Base-by-base conservation (phyloP, 306 rosid species). In the Lathyrus oleraceus region DNA sequence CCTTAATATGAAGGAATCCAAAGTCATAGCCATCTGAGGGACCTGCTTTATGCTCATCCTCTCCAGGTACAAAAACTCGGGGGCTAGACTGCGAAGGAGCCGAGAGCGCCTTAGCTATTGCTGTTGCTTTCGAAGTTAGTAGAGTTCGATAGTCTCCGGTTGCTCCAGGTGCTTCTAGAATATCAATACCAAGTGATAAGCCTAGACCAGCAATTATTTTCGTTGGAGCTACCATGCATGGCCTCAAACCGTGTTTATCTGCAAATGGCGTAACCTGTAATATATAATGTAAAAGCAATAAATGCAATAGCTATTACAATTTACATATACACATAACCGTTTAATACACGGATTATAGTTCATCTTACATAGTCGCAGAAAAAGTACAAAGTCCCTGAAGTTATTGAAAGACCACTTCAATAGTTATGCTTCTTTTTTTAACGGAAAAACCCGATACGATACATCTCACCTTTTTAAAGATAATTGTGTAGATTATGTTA, bases 181-280 rank as follows among this genome's bases (percentile, higher is more conserved):
- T 88, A 79, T 94, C 97, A 69, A 94, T 88, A 77, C 91, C 95
- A 38, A 94, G 95, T 44, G 98, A 94, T 79, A 94, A 81, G 49
- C 98, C 98, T 49, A 88, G 74, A 72, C 98, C 97, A 71, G 98
- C 97, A 28, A 94, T 94, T 75, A 94, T 90, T 83, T 94, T 94
- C 14, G 98, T 90, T 53, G 97, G 98, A 75, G 98, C 98, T 21
- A 94, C 98, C 98, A 90, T 90, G 85, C 98, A 90, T 71, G 98
- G 92, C 83, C 81, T 40, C 72, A 94, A 70, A 45, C 79, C 97
- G 66, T 94, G 98, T 74, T 84, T 90, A 48, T 85, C 54, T 58
- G 72, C 71, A 81, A 94, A 94, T 49, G 97, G 79, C 25, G 95
- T 89, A 76, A 94, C 98, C 98, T 94, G 79, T 53, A 21, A 51